A percentile compares a stretch with the other conserved stretches of the same genome.
phyloP scores from a whole-genome alignment of 768 basidiomycete species.

The Lactifluus subvellereus region DNA sequence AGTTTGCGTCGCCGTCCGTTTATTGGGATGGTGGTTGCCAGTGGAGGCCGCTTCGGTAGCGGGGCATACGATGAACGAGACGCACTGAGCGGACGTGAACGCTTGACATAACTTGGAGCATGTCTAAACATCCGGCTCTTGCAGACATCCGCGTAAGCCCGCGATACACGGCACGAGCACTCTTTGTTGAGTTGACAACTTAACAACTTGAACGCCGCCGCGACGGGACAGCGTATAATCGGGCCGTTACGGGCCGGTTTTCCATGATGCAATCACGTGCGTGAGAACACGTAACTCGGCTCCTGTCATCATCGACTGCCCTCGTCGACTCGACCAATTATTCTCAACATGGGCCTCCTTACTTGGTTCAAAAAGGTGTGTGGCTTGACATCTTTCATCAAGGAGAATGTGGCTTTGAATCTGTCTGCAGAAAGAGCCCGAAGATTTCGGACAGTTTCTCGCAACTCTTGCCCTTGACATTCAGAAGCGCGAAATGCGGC shows the following conservation, averaged over 20 bases:
- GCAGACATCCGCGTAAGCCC: conserved; percentile 14
- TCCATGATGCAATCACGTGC: background rate
- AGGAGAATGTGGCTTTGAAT: background rate
- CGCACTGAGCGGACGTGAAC: background rate
- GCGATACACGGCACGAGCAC: background rate
- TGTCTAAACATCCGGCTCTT: conserved; percentile 19
- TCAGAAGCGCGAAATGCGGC: conserved; percentile 62
- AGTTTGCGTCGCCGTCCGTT: background rate
- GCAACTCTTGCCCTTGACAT: conserved; percentile 62
- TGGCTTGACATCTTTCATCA: background rate
- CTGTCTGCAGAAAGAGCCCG: conserved; percentile 43
- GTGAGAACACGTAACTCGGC: background rate
- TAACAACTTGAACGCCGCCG: too few relatives aligned
- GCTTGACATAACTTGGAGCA: conserved; percentile 2
- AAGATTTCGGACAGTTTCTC: conserved; percentile 75
- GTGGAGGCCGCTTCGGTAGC: background rate
- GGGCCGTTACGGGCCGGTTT: conserved; percentile 1
- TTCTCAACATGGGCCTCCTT: conserved; percentile 23
- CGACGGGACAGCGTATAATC: background rate
- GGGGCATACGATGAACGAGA: background rate
- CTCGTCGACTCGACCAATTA: background rate
- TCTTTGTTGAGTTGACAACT: too few relatives aligned
- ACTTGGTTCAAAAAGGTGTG: conserved; percentile 28
- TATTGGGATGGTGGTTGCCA: conserved; percentile 1
- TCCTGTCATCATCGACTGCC: background rate